phyloP scores from a whole-genome alignment of 768 basidiomycete species.

The Kondoa malvinella region DNA sequence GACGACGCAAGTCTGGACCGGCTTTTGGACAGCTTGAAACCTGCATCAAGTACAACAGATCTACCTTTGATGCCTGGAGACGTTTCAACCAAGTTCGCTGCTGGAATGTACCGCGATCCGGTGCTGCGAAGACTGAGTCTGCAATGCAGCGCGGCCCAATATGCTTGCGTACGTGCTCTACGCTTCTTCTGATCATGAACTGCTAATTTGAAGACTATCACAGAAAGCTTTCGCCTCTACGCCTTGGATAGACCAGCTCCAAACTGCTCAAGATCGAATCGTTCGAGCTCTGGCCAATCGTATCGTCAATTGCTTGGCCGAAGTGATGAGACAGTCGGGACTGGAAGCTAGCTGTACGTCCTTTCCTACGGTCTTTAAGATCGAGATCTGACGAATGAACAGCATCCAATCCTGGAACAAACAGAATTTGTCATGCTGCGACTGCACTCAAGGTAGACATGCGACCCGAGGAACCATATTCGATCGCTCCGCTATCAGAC shows the following conservation, averaged over 20 bases:
- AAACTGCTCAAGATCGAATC: not conserved
- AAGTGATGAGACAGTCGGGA: not conserved
- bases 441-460: not conserved
- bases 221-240: not conserved
- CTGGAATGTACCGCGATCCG: not conserved
- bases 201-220: no score
- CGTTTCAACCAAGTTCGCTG: not conserved
- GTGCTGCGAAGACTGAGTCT: not conserved
- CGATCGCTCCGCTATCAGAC: not conserved
- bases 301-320: not conserved
- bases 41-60: no score
- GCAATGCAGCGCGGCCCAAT: not conserved
- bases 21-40: no score
- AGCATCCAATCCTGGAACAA: not conserved
- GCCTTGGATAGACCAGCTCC: not conserved
- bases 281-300: not conserved
- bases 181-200: no score
- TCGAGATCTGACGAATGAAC: no score
- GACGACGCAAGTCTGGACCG: no score
- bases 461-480: not conserved
- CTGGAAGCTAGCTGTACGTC: not conserved
- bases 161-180: not conserved
- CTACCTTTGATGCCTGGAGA: not conserved
- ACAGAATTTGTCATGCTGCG: not conserved
- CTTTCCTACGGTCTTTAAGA: not conserved